A percentile compares a stretch with the other conserved stretches of the same genome.
Conservation (phyloP, 1,284 basidiomycete species). For the Leccinum olivaceoglutinosum region DNA sequence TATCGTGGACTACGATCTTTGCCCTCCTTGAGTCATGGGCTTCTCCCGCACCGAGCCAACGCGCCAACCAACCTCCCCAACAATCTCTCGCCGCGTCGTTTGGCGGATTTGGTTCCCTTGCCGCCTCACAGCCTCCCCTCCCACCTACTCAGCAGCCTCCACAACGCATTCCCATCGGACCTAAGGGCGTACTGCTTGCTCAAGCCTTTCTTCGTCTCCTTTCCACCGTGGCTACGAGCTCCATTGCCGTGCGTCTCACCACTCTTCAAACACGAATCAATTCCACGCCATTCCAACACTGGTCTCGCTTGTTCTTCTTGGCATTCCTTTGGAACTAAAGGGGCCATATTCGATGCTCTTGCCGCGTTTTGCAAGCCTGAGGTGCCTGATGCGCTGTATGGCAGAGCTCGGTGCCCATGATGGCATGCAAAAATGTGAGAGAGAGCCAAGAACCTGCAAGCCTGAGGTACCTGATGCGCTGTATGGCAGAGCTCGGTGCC, state of each 20-base stretch:
- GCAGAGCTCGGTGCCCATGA: too few relatives aligned
- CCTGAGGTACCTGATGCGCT: too few relatives aligned
- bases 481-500: too few relatives aligned
- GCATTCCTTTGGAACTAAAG: conserved; percentile 88
- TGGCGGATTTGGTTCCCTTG: conserved; percentile 29
- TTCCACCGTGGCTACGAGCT: conserved; percentile 74
- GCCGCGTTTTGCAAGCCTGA: conserved; percentile 82
- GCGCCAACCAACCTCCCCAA: conserved; percentile 23
- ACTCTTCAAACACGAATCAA: conserved; percentile 55
- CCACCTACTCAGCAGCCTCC: conserved; percentile 25
- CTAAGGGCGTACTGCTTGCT: conserved; percentile 76
- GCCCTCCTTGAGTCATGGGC: conserved; percentile 49
- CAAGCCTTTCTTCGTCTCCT: conserved; percentile 81
- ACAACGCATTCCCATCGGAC: conserved; percentile 53
- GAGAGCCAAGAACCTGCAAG: conserved; percentile 21
- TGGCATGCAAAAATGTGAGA: conserved; percentile 10
- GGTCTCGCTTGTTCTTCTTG: conserved; percentile 73
- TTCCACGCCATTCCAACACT: conserved; percentile 67
- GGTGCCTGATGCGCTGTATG: conserved; percentile 60
- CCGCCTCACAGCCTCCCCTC: neutral
- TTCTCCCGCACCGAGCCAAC: conserved; percentile 26
- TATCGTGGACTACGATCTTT: conserved; percentile 52
- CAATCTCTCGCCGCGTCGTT: conserved; percentile 24
- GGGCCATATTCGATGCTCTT: conserved; percentile 74
- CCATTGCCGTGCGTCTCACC: conserved; percentile 70